Percentiles rank a stretch among this genome's conserved stretches.
Evolutionary conservation across 306 rosid species (phyloP).

Genomic region (Argentina anserina): DNA sequence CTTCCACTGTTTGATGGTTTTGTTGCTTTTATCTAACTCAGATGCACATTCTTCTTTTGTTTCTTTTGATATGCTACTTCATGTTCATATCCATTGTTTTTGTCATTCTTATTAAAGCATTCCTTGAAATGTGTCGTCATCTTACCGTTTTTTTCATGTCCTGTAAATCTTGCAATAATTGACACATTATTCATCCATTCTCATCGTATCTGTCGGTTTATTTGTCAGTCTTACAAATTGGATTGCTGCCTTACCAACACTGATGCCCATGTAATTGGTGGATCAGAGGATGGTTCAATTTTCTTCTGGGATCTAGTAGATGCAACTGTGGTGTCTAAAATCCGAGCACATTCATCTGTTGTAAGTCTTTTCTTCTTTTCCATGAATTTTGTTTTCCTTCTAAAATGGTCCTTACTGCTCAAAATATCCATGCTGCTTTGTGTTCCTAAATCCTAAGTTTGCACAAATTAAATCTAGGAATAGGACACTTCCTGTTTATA

Average conservation of each 20-base stretch:
- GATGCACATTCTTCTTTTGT: not conserved
- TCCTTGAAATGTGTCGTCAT: not conserved
- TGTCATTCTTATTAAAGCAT: not conserved
- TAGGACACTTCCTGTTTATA: not conserved
- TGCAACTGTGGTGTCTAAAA: slow-evolving; percentile 68
- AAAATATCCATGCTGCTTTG: slow-evolving; percentile 2
- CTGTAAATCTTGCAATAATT: not conserved
- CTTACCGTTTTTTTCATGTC: not conserved
- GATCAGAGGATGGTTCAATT: slow-evolving; percentile 86
- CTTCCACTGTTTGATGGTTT: slow-evolving; percentile 1
- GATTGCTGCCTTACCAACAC: slow-evolving; percentile 92
- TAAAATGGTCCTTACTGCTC: slow-evolving; percentile 15
- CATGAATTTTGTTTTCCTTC: not conserved
- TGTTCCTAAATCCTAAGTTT: not conserved
- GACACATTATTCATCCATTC: slow-evolving; percentile 18
- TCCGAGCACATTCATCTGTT: slow-evolving; percentile 86
- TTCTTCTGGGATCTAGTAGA: slow-evolving; percentile 96
- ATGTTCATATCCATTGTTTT: not conserved
- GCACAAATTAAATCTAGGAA: not conserved
- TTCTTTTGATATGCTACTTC: not conserved
- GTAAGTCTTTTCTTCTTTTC: slow-evolving; percentile 33
- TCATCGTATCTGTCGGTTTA: slow-evolving; percentile 20
- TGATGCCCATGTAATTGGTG: slow-evolving; percentile 86
- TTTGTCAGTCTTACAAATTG: slow-evolving; percentile 71
- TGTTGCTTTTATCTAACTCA: not conserved